phyloP scores from a whole-genome alignment of 2,329 filamentous ascomycete species.

The Mariannaea sp. region DNA sequence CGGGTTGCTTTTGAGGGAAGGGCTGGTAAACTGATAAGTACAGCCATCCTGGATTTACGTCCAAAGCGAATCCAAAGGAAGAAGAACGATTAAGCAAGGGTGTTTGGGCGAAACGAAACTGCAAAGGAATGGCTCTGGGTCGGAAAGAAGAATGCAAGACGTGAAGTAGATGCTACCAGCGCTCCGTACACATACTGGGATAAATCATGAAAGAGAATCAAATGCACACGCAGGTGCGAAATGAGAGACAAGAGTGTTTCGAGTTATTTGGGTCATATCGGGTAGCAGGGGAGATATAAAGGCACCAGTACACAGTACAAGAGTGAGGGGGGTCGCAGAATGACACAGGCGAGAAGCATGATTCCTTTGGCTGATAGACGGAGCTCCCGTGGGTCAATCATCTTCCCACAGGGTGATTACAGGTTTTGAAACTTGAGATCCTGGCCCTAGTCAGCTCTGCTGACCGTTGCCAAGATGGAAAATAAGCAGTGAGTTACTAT shows the following conservation, averaged over 20 bases:
- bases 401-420: too few relatives aligned
- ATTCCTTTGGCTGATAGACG: conserved; percentile 32
- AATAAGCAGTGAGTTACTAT: conserved; percentile 3
- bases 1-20: conserved; percentile 32
- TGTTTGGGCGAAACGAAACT: not conserved
- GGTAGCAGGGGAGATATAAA: conserved; percentile 24
- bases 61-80: conserved; percentile 7
- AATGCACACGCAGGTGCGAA: conserved; percentile 12
- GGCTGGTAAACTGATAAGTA: conserved; percentile 32
- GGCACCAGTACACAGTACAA: conserved; percentile 1
- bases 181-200: conserved; percentile 28
- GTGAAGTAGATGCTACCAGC: conserved; percentile 21
- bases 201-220: conserved; percentile 3
- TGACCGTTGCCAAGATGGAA: conserved; percentile 1
- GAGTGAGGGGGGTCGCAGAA: conserved; percentile 17
- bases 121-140: conserved; percentile 35
- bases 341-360: conserved; percentile 17
- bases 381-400: too few relatives aligned
- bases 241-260: conserved; percentile 1
- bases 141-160: conserved; percentile 21
- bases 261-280: conserved; percentile 8
- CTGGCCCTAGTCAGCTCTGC: conserved; percentile 23
- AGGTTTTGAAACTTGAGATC: conserved; percentile 33
- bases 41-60: conserved; percentile 32
- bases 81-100: conserved; percentile 9